Conservation (phyloP, 257 asterid species). For the Prunella vulgaris region DNA sequence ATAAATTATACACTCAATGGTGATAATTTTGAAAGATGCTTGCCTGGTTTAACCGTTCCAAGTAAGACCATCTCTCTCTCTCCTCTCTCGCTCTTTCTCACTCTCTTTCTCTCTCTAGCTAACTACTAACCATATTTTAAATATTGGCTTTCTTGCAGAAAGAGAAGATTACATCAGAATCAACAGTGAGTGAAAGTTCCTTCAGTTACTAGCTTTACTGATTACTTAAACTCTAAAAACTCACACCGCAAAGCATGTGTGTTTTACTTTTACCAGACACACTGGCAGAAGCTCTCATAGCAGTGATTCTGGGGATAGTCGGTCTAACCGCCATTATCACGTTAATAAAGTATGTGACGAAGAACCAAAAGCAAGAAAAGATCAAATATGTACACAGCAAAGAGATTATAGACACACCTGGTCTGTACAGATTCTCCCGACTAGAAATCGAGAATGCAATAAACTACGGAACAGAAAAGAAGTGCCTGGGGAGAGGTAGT, state of each 20-base stretch:
- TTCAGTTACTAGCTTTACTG: not conserved
- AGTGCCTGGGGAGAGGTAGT: conserved; percentile 73
- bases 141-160: conserved; percentile 35
- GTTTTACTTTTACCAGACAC: conserved; percentile 30
- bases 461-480: conserved; percentile 39
- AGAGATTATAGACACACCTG: conserved; percentile 34
- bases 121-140: not conserved
- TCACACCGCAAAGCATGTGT: not conserved
- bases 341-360: conserved; percentile 46
- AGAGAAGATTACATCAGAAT: conserved; percentile 41
- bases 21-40: conserved; percentile 51
- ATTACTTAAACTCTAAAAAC: not conserved
- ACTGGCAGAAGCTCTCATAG: conserved; percentile 47
- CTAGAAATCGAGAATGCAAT: conserved; percentile 66
- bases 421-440: conserved; percentile 65
- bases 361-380: conserved; percentile 28
- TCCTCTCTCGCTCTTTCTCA: not conserved
- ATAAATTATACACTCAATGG: conserved; percentile 20
- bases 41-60: conserved; percentile 42
- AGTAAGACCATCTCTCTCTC: conserved; percentile 31
- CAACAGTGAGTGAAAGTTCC: conserved; percentile 39
- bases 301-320: conserved; percentile 36
- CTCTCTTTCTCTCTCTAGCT: not conserved
- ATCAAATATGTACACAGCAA: conserved; percentile 22
- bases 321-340: conserved; percentile 35